Percentiles rank a stretch among this genome's conserved stretches.
Conservation (phyloP, 75 land plant genomes). For the Azolla pinnata region DNA sequence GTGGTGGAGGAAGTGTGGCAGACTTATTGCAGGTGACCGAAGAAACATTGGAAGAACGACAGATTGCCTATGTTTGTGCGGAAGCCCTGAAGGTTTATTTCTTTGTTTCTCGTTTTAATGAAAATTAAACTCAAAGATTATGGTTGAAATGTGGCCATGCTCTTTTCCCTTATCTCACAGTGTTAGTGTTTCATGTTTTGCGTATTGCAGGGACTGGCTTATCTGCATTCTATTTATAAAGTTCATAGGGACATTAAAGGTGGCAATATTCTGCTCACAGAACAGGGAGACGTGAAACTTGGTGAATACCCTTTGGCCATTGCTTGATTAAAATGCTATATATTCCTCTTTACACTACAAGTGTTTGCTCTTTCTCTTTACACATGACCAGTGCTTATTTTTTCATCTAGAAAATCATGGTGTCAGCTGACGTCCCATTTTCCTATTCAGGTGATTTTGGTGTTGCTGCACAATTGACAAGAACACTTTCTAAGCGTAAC, state of each 20-base stretch:
- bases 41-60: constrained; percentile 83
- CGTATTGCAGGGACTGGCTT: constrained; percentile 72
- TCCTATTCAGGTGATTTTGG: constrained; percentile 87
- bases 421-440: background rate
- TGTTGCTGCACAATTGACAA: constrained; percentile 97
- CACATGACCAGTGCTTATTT: background rate
- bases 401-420: background rate
- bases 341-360: too few species aligned
- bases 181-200: too few species aligned
- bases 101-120: background rate
- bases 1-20: constrained; percentile 98
- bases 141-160: too few species aligned
- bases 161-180: too few species aligned
- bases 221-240: constrained; percentile 91
- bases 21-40: constrained; percentile 89
- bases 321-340: constrained; percentile 6
- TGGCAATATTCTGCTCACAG: constrained; percentile 88
- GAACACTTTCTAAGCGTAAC: constrained; percentile 98
- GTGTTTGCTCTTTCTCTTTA: background rate
- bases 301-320: constrained; percentile 35
- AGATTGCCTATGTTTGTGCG: constrained; percentile 92
- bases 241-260: constrained; percentile 99
- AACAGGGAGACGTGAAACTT: constrained; percentile 92
- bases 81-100: constrained; percentile 80
- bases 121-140: background rate